Base-by-base conservation (phyloP, 2,329 filamentous ascomycete genomes). In the Pseudogymnoascus sp. region DNA sequence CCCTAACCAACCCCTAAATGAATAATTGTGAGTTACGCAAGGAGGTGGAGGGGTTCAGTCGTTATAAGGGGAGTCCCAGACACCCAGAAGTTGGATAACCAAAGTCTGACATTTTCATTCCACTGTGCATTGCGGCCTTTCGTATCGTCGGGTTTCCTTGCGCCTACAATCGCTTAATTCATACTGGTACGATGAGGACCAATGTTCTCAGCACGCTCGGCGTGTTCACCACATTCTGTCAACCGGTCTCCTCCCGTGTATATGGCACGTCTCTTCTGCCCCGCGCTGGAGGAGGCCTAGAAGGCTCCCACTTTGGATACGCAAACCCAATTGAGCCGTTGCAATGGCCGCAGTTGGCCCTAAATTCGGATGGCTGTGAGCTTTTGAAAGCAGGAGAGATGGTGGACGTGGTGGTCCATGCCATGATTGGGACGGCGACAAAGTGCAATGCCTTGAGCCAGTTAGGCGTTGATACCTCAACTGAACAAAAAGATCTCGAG, bases 141-240 rank as follows among this genome's bases (percentile, higher is more conserved):
- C 19, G 5, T 57, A 19, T 31, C 17, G 47, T 47, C 40, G 8
- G 8, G 9, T 17, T 53, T n/a, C 47, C 15, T 28, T 31, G 21
- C 23, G 15, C 13, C 28, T 31, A 33, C 26, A 31, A 33, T 19
- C 26, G 19, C 26, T 31, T n/a, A 4, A 13, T 13, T 33, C 2
- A 33, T 19, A 57, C 26, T 17, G 26, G 7, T 31, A 57, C 26
- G 26, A 31, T 57, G 47, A 19, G 17, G 47, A 1, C n/a, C 26
- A 57, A 57, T 57, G 26, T 57, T 31, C 47, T 57, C 26, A 57
- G 47, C 47, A 57, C 47, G 26, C 47, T 57, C 47, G 47, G 47
- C 26, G 26, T 57, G 47, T 57, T 57, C 26, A 57, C 47, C n/a
- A 57, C 47, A 17, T 57, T 57, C 1, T 57, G 47, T 33, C 47